phyloP scores from a whole-genome alignment of 352 stramenopile genomes.

The Phytophthora megakarya region DNA sequence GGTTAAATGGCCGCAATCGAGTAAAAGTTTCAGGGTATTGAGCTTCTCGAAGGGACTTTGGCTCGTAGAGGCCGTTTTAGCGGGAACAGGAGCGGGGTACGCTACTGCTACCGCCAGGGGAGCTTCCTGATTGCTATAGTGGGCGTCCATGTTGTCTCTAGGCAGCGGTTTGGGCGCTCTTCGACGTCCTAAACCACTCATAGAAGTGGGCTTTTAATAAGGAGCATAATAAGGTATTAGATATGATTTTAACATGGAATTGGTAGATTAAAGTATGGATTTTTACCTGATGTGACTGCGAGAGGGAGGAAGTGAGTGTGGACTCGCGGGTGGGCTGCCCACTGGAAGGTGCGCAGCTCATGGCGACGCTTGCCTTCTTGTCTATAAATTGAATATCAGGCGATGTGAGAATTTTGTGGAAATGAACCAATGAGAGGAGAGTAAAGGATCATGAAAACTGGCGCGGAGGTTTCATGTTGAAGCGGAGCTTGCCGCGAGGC shows the following conservation, averaged over 20 bases:
- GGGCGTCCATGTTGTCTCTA: slow-evolving; percentile 18
- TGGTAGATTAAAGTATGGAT: slow-evolving; percentile 1
- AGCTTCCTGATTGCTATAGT: slow-evolving; percentile 10
- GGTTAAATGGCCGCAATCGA: slow-evolving; percentile 80
- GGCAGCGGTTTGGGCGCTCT: slow-evolving; percentile 21
- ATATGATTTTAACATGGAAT: neutral
- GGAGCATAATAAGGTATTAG: slow-evolving; percentile 2
- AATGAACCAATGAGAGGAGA: slow-evolving; percentile 10
- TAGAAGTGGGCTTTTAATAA: slow-evolving; percentile 8
- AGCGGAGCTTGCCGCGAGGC: neutral
- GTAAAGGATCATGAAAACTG: slow-evolving; percentile 6
- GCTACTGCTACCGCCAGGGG: slow-evolving; percentile 33
- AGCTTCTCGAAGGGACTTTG: slow-evolving; percentile 83
- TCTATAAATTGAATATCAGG: slow-evolving; percentile 16
- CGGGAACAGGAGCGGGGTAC: slow-evolving; percentile 17
- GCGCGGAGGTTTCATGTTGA: slow-evolving; percentile 19
- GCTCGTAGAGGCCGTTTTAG: neutral
- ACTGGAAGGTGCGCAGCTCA: slow-evolving; percentile 16
- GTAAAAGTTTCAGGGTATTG: slow-evolving; percentile 82
- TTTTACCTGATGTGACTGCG: slow-evolving; percentile 23
- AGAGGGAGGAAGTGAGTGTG: slow-evolving; percentile 15
- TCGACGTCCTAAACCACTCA: slow-evolving; percentile 22
- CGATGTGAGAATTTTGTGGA: neutral
- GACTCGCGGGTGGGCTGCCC: slow-evolving; percentile 13
- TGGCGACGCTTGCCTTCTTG: slow-evolving; percentile 18